Base-by-base conservation (phyloP, 345 rosid species). In the Ricinus communis region DNA sequence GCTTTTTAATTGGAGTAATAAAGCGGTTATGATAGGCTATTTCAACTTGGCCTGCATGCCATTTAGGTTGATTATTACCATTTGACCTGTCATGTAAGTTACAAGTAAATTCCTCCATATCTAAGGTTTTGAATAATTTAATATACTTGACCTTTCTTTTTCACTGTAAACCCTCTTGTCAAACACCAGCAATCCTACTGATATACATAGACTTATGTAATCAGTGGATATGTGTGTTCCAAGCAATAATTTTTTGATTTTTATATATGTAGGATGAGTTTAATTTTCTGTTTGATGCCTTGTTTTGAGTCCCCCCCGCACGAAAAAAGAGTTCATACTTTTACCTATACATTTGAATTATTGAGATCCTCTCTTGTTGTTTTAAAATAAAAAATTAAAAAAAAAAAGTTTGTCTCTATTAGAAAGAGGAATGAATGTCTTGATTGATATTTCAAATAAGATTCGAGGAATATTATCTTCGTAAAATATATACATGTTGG, bases 391-490 rank as follows among this genome's bases (percentile, higher is more conserved):
- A 38, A 60, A 36, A n/a, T n/a, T n/a, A n/a, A n/a, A 6, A 25
- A 41, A 40, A 38, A n/a, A 3, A 31, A 11, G 33, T 11, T 67
- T 67, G 71, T 67, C 71, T 40, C 21, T 36, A 21, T 67, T 36
- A 15, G 60, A 24, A 22, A 36, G 61, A 13, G 27, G 71, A 67
- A 67, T 53, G 71, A 43, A 43, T 43, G 47, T 43, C 47, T 54
- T 65, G 56, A 47, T 25, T 47, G 68, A 65, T 16, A 36, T 31
- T 13, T 9, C 61, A 24, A 57, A 54, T 52, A 47, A 52, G 71
- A 67, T 67, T 67, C 49, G 49, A 54, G 61, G 71, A 53, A 67
- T 67, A 67, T 52, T 27, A 56, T 56, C 47, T 43, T 43, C 14
- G 12, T 12, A 43, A 8, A 8, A 43, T 3, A 43, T 43, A 43